These are phyloP conservation scores for Quercus variabilis DNA, from an alignment of 306 rosid species.

Conservation along the genomic window DNA sequence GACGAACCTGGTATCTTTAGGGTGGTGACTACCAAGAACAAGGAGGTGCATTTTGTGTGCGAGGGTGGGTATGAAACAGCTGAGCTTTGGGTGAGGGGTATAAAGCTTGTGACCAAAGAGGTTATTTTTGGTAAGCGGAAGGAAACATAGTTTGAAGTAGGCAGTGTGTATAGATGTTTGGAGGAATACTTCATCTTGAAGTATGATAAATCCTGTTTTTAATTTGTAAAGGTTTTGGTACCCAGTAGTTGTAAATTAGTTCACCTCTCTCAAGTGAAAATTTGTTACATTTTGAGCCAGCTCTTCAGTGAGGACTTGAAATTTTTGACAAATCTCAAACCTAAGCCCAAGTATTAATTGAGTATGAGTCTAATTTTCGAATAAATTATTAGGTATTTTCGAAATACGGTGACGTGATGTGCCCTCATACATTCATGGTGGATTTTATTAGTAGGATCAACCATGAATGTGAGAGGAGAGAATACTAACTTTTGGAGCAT, in stretches of 20 bases:
- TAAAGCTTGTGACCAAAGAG: slow-evolving; percentile 63
- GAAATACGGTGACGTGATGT: rapidly evolving
- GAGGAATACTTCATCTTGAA: slow-evolving; percentile 65
- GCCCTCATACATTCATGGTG: no score
- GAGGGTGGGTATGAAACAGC: slow-evolving; percentile 72
- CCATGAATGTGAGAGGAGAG: no score
- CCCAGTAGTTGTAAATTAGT: slow-evolving; percentile 24
- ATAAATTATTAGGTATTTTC: no score
- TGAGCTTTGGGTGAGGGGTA: slow-evolving; percentile 89
- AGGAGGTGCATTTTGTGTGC: slow-evolving; percentile 82
- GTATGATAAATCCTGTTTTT: slow-evolving; percentile 33
- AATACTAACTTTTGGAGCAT: no score
- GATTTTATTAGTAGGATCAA: no score
- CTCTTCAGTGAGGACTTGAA: no score
- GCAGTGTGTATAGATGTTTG: slow-evolving; percentile 41
- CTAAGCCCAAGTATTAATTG: no score
- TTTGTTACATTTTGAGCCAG: no score
- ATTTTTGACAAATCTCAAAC: no score
- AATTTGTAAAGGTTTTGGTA: slow-evolving; percentile 42
- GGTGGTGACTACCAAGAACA: slow-evolving; percentile 64
- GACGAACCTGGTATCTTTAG: slow-evolving; percentile 72
- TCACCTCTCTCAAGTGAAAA: background rate
- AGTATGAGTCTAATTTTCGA: no score
- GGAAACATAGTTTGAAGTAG: slow-evolving; percentile 19
- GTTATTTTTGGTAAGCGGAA: slow-evolving; percentile 29